phyloP scores from a whole-genome alignment of 176 grass and related monocot species.

The Ananas comosus region DNA sequence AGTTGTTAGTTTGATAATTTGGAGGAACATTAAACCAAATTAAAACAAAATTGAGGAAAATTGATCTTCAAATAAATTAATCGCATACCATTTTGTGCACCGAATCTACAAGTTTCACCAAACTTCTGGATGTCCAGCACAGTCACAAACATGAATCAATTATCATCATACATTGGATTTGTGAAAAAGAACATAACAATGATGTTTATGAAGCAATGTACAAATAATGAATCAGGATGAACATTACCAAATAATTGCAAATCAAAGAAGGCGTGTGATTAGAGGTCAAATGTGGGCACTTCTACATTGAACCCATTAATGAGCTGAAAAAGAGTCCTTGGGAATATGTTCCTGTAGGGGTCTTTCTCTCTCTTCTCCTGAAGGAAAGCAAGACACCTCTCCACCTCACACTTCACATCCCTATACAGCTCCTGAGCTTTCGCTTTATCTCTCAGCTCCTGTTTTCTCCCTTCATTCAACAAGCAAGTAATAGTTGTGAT shows the following conservation, averaged over 20 bases:
- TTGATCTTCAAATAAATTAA: too few relatives aligned
- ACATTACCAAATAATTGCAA: background rate
- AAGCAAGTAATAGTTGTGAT: constrained; percentile 4
- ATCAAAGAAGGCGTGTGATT: constrained; percentile 9
- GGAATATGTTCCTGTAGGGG: constrained; percentile 68
- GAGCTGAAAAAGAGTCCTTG: constrained; percentile 64
- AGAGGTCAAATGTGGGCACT: constrained; percentile 84
- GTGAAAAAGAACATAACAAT: too few relatives aligned
- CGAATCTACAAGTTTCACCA: too few relatives aligned
- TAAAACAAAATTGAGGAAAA: too few relatives aligned
- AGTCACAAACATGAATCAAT: too few relatives aligned
- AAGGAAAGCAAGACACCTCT: constrained; percentile 52
- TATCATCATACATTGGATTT: too few relatives aligned
- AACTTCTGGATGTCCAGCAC: too few relatives aligned
- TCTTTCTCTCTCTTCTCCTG: constrained; percentile 80
- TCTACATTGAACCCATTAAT: constrained; percentile 43
- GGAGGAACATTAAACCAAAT: too few relatives aligned
- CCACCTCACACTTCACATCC: constrained; percentile 77
- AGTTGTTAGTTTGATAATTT: too few relatives aligned
- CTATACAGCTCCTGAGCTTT: constrained; percentile 61
- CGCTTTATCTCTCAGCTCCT: constrained; percentile 47
- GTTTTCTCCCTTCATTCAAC: constrained; percentile 49
- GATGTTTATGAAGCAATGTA: too few relatives aligned
- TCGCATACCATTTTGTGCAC: too few relatives aligned
- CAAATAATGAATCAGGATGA: too few relatives aligned